Percentiles rank a stretch among this genome's conserved stretches.
Conservation (phyloP, 345 rosid genomes). For the Noccaea bulbosa region DNA sequence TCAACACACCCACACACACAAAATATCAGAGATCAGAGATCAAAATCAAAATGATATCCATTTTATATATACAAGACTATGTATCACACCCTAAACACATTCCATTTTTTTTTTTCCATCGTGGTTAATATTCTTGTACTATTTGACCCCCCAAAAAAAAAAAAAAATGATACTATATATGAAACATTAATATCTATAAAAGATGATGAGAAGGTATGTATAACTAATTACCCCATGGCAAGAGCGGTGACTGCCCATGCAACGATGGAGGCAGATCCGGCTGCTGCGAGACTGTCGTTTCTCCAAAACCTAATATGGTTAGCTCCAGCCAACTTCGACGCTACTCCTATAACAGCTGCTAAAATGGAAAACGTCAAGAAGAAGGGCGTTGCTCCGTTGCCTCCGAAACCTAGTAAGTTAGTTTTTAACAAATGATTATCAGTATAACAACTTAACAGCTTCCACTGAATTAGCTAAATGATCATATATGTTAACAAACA, state of each 20-base stretch:
- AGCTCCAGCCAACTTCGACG: slow-evolving; percentile 72
- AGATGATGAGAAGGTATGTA: no score
- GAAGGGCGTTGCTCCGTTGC: slow-evolving; percentile 84
- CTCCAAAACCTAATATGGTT: slow-evolving; percentile 83
- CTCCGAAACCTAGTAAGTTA: slow-evolving; percentile 65
- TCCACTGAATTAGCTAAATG: background rate
- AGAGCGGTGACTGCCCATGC: slow-evolving; percentile 86
- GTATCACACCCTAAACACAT: background rate
- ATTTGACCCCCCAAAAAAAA: no score
- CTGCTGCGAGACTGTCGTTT: slow-evolving; percentile 79
- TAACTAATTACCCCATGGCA: slow-evolving; percentile 65
- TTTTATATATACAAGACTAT: no score
- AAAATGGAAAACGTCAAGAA: slow-evolving; percentile 65
- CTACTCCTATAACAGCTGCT: slow-evolving; percentile 70
- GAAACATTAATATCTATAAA: no score
- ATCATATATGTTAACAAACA: no score
- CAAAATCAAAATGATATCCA: background rate
- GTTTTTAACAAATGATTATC: background rate
- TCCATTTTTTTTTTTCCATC: background rate
- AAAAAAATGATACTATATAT: no score
- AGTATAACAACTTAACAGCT: background rate
- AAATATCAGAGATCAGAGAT: background rate
- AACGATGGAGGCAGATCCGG: slow-evolving; percentile 63
- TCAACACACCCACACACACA: background rate
- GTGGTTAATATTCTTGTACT: background rate